Evolutionary conservation across 1,284 basidiomycete genomes (phyloP).

Genomic region (Polyporus tsugae): DNA sequence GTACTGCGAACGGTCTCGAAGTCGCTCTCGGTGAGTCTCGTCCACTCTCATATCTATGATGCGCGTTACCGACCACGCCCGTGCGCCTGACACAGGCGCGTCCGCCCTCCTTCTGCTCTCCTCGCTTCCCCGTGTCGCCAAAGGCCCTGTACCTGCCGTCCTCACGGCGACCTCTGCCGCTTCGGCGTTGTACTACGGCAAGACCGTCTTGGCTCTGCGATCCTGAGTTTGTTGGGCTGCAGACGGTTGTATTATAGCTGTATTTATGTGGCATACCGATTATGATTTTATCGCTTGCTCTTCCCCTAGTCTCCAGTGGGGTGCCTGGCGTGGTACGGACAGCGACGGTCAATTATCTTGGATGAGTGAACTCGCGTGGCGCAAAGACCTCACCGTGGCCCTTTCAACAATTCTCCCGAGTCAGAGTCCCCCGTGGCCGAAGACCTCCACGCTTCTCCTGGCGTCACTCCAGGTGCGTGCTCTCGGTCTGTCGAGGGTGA

Average conservation of each 20-base stretch:
- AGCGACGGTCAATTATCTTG: no score
- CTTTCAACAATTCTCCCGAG: no score
- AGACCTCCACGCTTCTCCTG: no score
- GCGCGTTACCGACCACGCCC: conserved; percentile 7
- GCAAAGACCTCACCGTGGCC: no score
- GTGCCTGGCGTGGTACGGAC: no score
- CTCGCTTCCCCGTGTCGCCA: conserved; percentile 75
- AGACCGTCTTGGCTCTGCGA: conserved; percentile 53
- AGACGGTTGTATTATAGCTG: conserved; percentile 25
- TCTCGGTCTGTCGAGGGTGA: no score
- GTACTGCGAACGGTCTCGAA: conserved; percentile 77
- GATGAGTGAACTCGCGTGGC: no score
- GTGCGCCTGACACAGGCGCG: conserved; percentile 59
- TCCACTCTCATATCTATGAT: conserved; percentile 6
- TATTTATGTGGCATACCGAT: conserved; percentile 21
- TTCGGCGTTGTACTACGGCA: conserved; percentile 78
- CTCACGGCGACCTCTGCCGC: conserved; percentile 70
- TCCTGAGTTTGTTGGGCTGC: conserved; percentile 20
- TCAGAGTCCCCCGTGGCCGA: no score
- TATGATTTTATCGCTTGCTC: not conserved
- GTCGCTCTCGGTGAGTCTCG: conserved; percentile 70
- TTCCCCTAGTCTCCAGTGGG: not conserved
- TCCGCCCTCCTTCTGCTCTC: conserved; percentile 83
- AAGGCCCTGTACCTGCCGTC: conserved; percentile 80
- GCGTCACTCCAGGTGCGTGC: no score